Percentiles rank a stretch among this genome's conserved stretches.
These are phyloP conservation scores for Cotoneaster glaucophyllus DNA, from an alignment of 306 rosid species.

Conservation along the genomic window DNA sequence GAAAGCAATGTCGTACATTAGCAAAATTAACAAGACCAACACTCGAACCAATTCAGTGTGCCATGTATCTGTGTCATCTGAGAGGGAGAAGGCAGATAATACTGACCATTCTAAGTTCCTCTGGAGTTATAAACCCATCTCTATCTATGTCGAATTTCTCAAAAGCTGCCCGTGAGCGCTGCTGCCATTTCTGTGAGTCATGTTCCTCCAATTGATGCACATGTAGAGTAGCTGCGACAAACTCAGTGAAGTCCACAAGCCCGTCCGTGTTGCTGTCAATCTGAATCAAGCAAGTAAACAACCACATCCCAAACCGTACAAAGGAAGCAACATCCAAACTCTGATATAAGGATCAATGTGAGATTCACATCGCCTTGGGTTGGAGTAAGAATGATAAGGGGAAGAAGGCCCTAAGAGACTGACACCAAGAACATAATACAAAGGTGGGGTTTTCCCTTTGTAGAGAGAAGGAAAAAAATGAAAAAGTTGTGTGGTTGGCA, in stretches of 20 bases:
- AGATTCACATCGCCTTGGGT: neutral
- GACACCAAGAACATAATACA: constrained; percentile 9
- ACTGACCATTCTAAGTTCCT: constrained; percentile 94
- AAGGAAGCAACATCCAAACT: constrained; percentile 5
- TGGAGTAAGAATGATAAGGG: neutral
- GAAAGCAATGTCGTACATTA: constrained; percentile 16
- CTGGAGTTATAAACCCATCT: constrained; percentile 91
- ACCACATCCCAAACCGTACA: neutral
- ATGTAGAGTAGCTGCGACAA: constrained; percentile 88
- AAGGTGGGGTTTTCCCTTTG: neutral
- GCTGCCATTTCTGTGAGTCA: constrained; percentile 81
- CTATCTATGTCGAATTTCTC: constrained; percentile 87
- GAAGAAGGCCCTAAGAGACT: neutral
- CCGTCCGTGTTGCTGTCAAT: constrained; percentile 97
- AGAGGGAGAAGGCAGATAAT: neutral
- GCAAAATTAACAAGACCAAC: neutral
- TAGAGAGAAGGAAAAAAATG: neutral
- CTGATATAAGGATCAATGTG: neutral
- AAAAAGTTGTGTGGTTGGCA: constrained; percentile 15
- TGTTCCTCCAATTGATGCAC: constrained; percentile 98
- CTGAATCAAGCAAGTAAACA: constrained; percentile 36
- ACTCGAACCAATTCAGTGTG: neutral
- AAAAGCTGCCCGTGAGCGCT: constrained; percentile 83
- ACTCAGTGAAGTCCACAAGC: constrained; percentile 90
- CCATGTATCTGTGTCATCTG: neutral